Conservation (phyloP, 73 alveolate species). For the Stentor roeselii region DNA sequence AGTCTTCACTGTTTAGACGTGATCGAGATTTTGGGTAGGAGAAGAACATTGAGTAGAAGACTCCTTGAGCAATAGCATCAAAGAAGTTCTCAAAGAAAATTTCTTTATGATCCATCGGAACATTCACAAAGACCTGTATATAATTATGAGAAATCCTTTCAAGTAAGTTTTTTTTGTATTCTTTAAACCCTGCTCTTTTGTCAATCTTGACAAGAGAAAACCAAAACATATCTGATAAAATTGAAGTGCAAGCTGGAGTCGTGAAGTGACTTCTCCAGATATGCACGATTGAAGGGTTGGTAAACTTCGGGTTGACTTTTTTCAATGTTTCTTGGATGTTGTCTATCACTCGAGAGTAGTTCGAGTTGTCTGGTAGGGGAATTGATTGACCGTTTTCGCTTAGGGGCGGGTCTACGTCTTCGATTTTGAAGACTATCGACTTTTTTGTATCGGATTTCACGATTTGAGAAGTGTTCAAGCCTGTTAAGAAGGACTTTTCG, state of each 20-base stretch:
- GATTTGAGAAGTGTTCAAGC: not conserved
- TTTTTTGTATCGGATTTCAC: not conserved
- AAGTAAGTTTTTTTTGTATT: constrained; percentile 29
- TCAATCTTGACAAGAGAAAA: not conserved
- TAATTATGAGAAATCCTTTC: constrained; percentile 50
- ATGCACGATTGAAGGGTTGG: not conserved
- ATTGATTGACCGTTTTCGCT: not conserved
- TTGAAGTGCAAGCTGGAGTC: not conserved
- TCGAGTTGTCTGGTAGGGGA: constrained; percentile 24
- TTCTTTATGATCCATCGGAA: constrained; percentile 41
- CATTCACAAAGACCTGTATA: constrained; percentile 43
- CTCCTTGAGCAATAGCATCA: constrained; percentile 62
- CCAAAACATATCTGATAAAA: constrained; percentile 22
- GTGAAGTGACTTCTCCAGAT: not conserved
- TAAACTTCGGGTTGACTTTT: constrained; percentile 9
- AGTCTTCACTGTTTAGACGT: constrained; percentile 45
- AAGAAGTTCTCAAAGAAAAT: constrained; percentile 49
- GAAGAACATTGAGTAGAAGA: constrained; percentile 48
- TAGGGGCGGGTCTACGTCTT: constrained; percentile 8
- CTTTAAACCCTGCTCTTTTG: constrained; percentile 24
- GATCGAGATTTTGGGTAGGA: constrained; percentile 55
- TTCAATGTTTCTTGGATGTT: constrained; percentile 7
- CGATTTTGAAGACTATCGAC: constrained; percentile 21
- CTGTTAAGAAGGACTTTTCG: not conserved
- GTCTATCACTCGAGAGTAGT: constrained; percentile 18